Evolutionary conservation across 495 filamentous ascomycete species (phyloP), one percentile per base, ranked within the genome.

Genomic region (Tuber brumale): DNA sequence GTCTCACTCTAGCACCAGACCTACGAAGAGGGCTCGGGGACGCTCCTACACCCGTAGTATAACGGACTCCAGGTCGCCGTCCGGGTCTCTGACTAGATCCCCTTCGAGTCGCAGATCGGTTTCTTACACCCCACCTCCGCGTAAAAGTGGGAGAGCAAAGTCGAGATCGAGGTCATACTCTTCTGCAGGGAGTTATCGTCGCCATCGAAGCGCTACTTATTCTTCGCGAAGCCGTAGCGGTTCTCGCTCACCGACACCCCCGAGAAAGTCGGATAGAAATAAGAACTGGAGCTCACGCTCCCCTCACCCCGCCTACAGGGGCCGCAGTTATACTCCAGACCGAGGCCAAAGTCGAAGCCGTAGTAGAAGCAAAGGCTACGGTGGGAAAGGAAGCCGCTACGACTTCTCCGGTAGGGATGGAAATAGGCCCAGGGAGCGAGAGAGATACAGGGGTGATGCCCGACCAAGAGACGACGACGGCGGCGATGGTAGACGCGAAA

Each of bases 121-220:
- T 31, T 76, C 76, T 42, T 73, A 79, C 45, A 80, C 77, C 2
- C 78, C 78, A 14, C 39, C 31, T 31, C 70, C 48, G 23, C 78
- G 75, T 31, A 69, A 37, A 45, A 43, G 19, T 19, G 71, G 43
- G 35, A 72, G 78, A 46, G 73, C 73, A 45, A 76, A 77, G 19
- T 74, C 74, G 39, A 72, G 73, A 19, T 80, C 78, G 10, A 71
- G 77, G 48, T 80, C 78, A 18, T 72, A 75, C 44, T 79, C 76
- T 19, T 79, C 72, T 8, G 46, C 70, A 9, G 57, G 70, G 48
- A 73, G 73, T 44, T 70, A 27, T 5, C 77, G 70, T 42, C 27
- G 73, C 43, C 73, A 73, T 61, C 78, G 73, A 42, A 80, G 77
- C 18, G 70, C 75, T 72, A 76, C 76, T n/a, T 79, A 77, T 43